These are phyloP conservation scores for Ascochyta viciae-villosae DNA, from an alignment of 2,329 filamentous ascomycete species.

Conservation along the genomic window DNA sequence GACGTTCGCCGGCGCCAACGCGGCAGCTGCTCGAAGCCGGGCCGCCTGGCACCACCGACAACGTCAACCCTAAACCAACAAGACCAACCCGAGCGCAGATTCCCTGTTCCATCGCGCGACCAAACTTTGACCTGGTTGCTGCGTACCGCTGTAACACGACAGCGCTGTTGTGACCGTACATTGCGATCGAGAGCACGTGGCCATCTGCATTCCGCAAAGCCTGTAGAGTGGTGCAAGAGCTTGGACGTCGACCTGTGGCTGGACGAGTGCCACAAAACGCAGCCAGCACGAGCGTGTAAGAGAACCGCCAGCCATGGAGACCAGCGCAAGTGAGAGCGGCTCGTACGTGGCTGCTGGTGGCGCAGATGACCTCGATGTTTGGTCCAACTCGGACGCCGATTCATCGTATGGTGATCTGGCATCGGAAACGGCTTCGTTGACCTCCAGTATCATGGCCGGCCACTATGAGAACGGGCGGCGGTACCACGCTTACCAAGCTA, in stretches of 20 bases:
- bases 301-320: slow-evolving; percentile 10
- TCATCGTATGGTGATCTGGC: slow-evolving; percentile 32
- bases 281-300: slow-evolving; percentile 7
- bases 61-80: slow-evolving; percentile 13
- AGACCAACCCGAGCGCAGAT: slow-evolving; percentile 2
- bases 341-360: slow-evolving; percentile 4
- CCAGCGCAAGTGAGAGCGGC: slow-evolving; percentile 19
- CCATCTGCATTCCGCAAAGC: slow-evolving; percentile 11
- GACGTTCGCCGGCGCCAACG: slow-evolving; percentile 11
- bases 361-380: slow-evolving; percentile 24
- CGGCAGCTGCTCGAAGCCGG: slow-evolving; percentile 1
- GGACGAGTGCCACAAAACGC: slow-evolving; percentile 9
- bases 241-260: slow-evolving; percentile 11
- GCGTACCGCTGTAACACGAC: slow-evolving; percentile 9
- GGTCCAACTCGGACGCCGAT: slow-evolving; percentile 26
- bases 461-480: slow-evolving; percentile 40
- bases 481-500: slow-evolving; percentile 30
- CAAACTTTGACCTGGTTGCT: slow-evolving; percentile 10
- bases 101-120: slow-evolving; percentile 1
- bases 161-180: slow-evolving; percentile 14
- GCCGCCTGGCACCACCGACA: slow-evolving; percentile 7
- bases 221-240: slow-evolving; percentile 9
- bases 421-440: slow-evolving; percentile 37
- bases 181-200: slow-evolving; percentile 12
- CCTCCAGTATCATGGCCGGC: slow-evolving; percentile 35